Evolutionary conservation across 139 green algal genomes (phyloP).

Genomic region (Asterochloris sp.): DNA sequence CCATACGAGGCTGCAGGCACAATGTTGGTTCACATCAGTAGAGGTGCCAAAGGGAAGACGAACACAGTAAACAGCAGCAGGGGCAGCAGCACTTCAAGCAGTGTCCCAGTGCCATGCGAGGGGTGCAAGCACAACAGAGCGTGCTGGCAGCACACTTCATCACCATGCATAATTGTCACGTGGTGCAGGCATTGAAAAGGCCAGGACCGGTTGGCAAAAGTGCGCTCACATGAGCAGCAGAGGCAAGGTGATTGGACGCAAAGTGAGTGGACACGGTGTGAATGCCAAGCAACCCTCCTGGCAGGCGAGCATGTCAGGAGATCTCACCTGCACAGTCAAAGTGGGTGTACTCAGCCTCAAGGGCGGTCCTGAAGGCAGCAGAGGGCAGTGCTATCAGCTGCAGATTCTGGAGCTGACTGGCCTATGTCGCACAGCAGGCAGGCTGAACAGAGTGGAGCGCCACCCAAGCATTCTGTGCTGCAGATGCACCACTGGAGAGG

Average conservation of each 20-base stretch:
- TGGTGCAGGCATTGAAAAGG: too few species aligned
- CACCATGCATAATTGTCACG: not conserved
- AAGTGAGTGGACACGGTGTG: too few species aligned
- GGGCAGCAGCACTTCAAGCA: not conserved
- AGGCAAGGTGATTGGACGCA: too few species aligned
- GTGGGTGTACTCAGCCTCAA: too few species aligned
- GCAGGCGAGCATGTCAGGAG: too few species aligned
- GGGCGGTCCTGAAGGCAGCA: too few species aligned
- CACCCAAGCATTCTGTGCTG: not conserved
- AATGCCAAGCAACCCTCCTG: too few species aligned
- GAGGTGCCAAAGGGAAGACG: constrained; percentile 35
- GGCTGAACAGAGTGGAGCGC: not conserved
- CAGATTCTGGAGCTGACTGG: not conserved
- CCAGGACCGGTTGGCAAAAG: too few species aligned
- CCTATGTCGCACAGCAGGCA: not conserved
- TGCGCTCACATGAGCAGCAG: too few species aligned
- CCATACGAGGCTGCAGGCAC: constrained; percentile 76
- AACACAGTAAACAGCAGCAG: not conserved
- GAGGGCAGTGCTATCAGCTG: not conserved
- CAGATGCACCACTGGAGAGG: not conserved
- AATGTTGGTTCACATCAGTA: constrained; percentile 75
- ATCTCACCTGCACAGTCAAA: too few species aligned
- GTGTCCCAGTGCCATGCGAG: not conserved
- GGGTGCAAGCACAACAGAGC: not conserved
- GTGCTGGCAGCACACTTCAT: not conserved